Conservation (phyloP, 108 stramenopile genomes). For the Ochromonas danica region DNA sequence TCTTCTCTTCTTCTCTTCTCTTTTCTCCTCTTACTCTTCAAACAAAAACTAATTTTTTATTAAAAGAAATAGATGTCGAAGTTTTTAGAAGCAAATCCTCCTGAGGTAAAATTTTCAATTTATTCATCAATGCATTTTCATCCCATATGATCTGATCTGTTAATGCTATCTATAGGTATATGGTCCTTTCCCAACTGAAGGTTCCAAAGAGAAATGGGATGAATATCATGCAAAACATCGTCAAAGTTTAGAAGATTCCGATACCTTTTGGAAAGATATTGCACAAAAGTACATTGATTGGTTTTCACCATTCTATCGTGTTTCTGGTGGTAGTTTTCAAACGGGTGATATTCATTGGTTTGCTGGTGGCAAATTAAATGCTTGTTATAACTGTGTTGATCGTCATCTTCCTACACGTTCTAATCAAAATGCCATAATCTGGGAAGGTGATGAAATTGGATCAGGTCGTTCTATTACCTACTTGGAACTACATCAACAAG, state of each 20-base stretch:
- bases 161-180: no score
- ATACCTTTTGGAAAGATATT: slow-evolving; percentile 46
- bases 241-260: slow-evolving; percentile 44
- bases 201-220: background rate
- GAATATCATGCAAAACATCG: slow-evolving; percentile 43
- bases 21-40: no score
- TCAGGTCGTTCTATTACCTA: slow-evolving; percentile 70
- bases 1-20: no score
- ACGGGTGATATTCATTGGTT: slow-evolving; percentile 72
- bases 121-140: no score
- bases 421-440: slow-evolving; percentile 71
- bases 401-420: slow-evolving; percentile 57
- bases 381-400: slow-evolving; percentile 69
- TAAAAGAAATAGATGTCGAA: no score
- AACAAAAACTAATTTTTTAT: no score
- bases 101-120: no score
- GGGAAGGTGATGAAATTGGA: slow-evolving; percentile 82
- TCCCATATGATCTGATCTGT: no score
- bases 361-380: slow-evolving; percentile 65
- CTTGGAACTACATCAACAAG: slow-evolving; percentile 64
- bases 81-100: no score
- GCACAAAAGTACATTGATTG: slow-evolving; percentile 37
- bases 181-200: no score
- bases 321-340: slow-evolving; percentile 40
- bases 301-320: slow-evolving; percentile 5